Base-by-base conservation (phyloP, 2,329 filamentous ascomycete genomes). In the Phialemoniopsis sp. region DNA sequence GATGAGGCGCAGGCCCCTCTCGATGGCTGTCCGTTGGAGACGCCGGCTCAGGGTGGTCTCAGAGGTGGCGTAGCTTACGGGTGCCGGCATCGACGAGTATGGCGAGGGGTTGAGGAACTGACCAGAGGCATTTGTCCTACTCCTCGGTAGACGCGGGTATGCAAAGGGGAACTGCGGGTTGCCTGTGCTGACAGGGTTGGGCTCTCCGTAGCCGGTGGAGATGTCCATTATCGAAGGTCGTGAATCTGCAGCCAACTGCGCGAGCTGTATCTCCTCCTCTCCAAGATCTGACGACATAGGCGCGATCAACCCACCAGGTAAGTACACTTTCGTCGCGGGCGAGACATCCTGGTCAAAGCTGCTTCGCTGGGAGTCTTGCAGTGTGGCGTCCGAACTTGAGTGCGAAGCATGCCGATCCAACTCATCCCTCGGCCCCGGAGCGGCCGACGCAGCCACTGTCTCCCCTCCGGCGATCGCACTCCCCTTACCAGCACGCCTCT, bases 1-100 rank as follows among this genome's bases (percentile, higher is more conserved):
- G 3, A 87, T 67, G 2, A 90, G 60, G 3, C 67, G 62, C 41
- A 81, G 76, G 1, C 73, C 85, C 18, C 69, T 62, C 58, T 94
- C 86, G 1, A 82, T 49, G 3, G 79, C 71, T 38, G 70, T 70
- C 32, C 87, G 77, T 36, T 87, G 84, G 5, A 94, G 65, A 5
- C 84, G 74, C 8, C 86, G 78, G 10, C 80, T 80, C 49, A 94
- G 90, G 1, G 74, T 81, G 2, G 68, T 64, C 56, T 90, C 86
- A 18, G 78, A 68, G 41, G 76, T 73, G 9, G 78, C 71, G 54
- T 82, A 82, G 0, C 78, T 80, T 16, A 57, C 63, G 1, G 77
- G 73, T 2, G 64, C 46, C 2, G 67, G 60, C 13, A 74, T 55
- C 1, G 59, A 46, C 7, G 56, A 54, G 30, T 63, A 66, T 3